Evolutionary conservation across 345 rosid species (phyloP), one percentile per base, ranked within the genome.

Genomic region (Eutrema japonicum): DNA sequence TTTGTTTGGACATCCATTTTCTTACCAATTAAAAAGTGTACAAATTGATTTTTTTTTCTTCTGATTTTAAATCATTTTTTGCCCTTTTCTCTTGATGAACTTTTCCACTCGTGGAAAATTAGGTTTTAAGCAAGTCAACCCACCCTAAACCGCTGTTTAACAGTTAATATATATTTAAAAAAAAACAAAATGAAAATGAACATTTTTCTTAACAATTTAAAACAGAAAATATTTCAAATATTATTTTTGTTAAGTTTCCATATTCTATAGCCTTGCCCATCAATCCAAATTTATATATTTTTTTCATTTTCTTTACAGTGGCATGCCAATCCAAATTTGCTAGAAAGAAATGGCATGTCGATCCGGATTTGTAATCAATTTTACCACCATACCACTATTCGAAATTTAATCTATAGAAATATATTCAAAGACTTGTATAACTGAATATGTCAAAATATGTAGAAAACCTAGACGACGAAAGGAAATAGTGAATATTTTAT

Each of bases 231-330:
- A 40, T 32, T 43, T 56, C 1, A 18, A 12, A 18, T 18, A 9
- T 16, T 30, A 13, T 8, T 11, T 32, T 63, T 72, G 55, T 43
- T 2, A 51, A 62, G 55, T 72, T 72, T 61, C 76, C 63, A 52
- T 63, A 33, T 52, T 6, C 30, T 8, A 10, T 53, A 42, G 55
- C 70, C 77, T 54, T 72, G 70, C 47, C 38, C 51, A 32, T 49
- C 75, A 71, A 60, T 49, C 62, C 37, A 60, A 38, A 2, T 2
- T 22, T 22, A 22, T 50, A 22, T 2, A 0, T 68, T 32, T 33
- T 30, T 27, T 30, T 29, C 4, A 10, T 4, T 48, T 18, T 18
- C 11, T 10, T 6, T 11, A 1, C 10, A 66, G 8, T 42, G 32
- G 51, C 29, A 32, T 35, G 7, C 45, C 37, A 48, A 71, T 51